Conservation (phyloP, 2,329 filamentous ascomycete genomes). For the Colletotrichum agaves region DNA sequence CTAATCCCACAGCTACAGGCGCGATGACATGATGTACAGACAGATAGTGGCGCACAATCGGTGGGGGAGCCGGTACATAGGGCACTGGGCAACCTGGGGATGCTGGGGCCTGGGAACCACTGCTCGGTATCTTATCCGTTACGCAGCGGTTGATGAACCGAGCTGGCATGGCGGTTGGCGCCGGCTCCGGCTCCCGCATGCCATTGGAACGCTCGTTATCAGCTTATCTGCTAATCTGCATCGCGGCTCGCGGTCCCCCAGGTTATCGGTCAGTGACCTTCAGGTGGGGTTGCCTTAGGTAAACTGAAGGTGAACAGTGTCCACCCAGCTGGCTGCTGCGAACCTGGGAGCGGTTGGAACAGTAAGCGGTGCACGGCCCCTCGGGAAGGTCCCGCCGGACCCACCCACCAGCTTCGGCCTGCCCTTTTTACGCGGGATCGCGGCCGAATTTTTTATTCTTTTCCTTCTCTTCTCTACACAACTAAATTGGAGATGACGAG, state of each 20-base stretch:
- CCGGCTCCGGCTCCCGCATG: constrained; percentile 13
- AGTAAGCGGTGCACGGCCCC: constrained; percentile 14
- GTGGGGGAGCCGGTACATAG: constrained; percentile 30
- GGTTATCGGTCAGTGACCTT: neutral
- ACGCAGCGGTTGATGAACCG: constrained; percentile 27
- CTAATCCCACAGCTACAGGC: constrained; percentile 19
- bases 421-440: constrained; percentile 23
- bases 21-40: constrained; percentile 13
- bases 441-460: constrained; percentile 35
- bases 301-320: neutral
- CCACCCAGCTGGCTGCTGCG: neutral
- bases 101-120: neutral
- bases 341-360: neutral
- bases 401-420: constrained; percentile 11
- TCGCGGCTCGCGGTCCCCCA: neutral
- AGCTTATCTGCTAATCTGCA: constrained; percentile 3
- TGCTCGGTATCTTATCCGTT: constrained; percentile 11
- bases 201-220: constrained; percentile 2
- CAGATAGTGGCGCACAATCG: neutral
- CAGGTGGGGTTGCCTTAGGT: neutral
- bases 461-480: constrained; percentile 65
- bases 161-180: constrained; percentile 6
- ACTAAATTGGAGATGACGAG: constrained; percentile 87
- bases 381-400: constrained; percentile 15
- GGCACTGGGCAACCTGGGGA: constrained; percentile 17